A percentile compares a stretch with the other conserved stretches of the same genome.
phyloP scores from a whole-genome alignment of 768 basidiomycete genomes.

The Rhodotorula graminis region DNA sequence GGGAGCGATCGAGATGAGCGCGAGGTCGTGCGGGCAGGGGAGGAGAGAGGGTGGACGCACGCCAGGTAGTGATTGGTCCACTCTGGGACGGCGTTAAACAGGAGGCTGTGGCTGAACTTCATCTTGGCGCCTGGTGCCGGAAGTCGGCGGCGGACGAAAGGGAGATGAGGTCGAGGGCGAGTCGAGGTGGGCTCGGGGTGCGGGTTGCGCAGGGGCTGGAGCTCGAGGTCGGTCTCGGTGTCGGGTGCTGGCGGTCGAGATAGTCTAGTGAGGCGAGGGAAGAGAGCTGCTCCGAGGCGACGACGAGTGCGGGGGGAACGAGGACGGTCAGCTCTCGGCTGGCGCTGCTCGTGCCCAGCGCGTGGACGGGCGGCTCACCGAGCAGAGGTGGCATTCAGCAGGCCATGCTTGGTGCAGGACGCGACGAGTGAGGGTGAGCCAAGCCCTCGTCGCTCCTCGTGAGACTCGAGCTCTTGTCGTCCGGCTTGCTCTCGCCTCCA shows the following conservation, averaged over 20 bases:
- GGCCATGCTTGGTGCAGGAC: background rate
- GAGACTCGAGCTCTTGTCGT: too few relatives aligned
- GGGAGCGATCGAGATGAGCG: background rate
- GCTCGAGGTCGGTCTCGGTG: background rate
- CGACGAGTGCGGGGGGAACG: too few relatives aligned
- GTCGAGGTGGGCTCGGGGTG: background rate
- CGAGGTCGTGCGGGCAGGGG: background rate
- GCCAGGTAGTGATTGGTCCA: conserved; percentile 92
- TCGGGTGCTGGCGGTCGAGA: background rate
- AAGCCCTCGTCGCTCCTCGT: too few relatives aligned
- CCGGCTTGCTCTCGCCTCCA: too few relatives aligned
- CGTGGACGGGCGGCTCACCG: too few relatives aligned
- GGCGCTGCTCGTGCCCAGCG: too few relatives aligned
- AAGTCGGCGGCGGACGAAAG: background rate
- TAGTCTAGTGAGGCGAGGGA: background rate
- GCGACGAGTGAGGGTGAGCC: too few relatives aligned
- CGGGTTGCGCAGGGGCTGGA: conserved; percentile 1
- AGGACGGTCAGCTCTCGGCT: background rate
- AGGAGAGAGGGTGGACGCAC: conserved; percentile 51
- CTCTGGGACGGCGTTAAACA: conserved; percentile 84
- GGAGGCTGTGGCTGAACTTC: conserved; percentile 56
- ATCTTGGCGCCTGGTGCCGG: conserved; percentile 16
- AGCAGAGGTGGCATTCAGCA: background rate
- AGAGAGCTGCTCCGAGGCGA: background rate
- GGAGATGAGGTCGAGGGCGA: background rate